Conservation (phyloP, 805 yeast species). For the Pichia nanzhaoensis region DNA sequence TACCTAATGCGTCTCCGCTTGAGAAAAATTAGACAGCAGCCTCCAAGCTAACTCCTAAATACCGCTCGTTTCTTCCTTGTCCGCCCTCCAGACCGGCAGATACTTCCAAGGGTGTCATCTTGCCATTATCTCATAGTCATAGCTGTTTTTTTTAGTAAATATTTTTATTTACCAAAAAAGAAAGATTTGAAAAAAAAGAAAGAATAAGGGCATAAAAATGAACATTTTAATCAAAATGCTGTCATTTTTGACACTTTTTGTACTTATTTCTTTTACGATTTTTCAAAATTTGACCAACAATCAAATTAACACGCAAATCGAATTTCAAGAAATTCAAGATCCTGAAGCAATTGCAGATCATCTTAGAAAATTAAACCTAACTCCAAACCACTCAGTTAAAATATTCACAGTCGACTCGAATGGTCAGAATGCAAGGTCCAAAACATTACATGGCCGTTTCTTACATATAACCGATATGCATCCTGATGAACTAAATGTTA, state of each 20-base stretch:
- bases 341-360: conserved; percentile 25
- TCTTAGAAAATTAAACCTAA: conserved; percentile 32
- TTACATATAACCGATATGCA: conserved; percentile 84
- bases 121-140: too few species aligned
- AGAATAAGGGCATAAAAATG: background rate
- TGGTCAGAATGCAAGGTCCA: conserved; percentile 3
- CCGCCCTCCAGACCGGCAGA: too few species aligned
- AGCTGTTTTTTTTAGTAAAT: too few species aligned
- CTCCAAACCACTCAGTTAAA: conserved; percentile 35
- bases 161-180: too few species aligned
- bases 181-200: too few species aligned
- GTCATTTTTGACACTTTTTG: background rate
- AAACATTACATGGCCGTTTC: conserved; percentile 61
- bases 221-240: background rate
- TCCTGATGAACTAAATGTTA: conserved; percentile 64
- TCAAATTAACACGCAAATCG: background rate
- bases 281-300: background rate
- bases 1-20: too few species aligned
- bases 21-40: too few species aligned
- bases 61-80: too few species aligned
- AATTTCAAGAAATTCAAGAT: background rate
- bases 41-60: too few species aligned
- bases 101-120: too few species aligned
- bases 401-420: background rate
- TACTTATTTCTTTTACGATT: background rate